Evolutionary conservation across 1,139 yeast species (phyloP).

Genomic region (Magnusiomyces fungicola): DNA sequence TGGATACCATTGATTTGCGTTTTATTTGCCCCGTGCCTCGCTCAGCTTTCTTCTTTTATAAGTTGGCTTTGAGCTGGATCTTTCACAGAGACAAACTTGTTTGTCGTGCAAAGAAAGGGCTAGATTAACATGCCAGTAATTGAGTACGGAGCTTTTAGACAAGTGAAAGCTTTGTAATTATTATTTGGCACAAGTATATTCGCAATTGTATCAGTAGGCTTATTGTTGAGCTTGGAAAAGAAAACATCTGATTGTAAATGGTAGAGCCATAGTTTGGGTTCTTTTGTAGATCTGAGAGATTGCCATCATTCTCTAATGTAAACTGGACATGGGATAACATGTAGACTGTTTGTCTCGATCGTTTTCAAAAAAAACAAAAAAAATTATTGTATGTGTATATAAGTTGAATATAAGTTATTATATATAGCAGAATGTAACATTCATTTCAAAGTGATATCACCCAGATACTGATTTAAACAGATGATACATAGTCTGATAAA

Average conservation of each 20-base stretch:
- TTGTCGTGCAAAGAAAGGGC: background rate
- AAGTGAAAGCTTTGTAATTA: conserved; percentile 7
- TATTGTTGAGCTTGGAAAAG: background rate
- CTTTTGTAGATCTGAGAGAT: background rate
- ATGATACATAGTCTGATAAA: no score
- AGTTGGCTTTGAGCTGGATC: conserved; percentile 23
- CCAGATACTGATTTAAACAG: no score
- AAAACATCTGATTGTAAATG: background rate
- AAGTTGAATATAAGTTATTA: background rate
- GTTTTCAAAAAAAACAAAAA: background rate
- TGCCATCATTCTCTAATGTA: background rate
- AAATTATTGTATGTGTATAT: background rate
- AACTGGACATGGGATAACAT: background rate
- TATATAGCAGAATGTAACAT: background rate
- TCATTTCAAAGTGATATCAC: background rate
- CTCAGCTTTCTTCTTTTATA: conserved; percentile 23
- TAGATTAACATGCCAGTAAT: conserved; percentile 2
- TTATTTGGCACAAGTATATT: background rate
- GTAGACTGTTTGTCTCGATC: background rate
- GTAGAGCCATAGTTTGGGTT: background rate
- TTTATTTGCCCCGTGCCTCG: conserved; percentile 28
- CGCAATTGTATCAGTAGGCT: background rate
- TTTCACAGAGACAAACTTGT: conserved; percentile 6
- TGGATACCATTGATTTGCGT: background rate
- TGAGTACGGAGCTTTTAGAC: conserved; percentile 7